Percentiles rank a stretch among this genome's conserved stretches.
Conservation (phyloP, 1,284 basidiomycete genomes). For the Agroathelia rolfsii region DNA sequence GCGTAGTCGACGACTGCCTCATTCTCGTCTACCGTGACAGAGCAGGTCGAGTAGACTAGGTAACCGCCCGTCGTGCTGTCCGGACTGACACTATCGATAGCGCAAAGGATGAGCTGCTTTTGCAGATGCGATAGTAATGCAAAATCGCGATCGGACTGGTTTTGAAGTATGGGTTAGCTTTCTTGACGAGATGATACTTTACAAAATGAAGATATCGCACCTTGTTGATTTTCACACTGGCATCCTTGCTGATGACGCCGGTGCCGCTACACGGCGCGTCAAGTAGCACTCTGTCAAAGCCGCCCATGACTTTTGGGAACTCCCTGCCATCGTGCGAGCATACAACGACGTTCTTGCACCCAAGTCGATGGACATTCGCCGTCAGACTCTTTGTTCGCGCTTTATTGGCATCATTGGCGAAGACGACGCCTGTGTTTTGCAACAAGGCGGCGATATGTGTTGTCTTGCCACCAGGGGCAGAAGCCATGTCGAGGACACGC, state of each 20-base stretch:
- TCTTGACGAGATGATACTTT: slow-evolving; percentile 1
- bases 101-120: slow-evolving; percentile 97
- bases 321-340: slow-evolving; percentile 97
- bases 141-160: slow-evolving; percentile 94
- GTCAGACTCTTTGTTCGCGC: slow-evolving; percentile 91
- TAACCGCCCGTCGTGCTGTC: slow-evolving; percentile 88
- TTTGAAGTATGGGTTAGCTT: slow-evolving; percentile 6
- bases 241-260: slow-evolving; percentile 96
- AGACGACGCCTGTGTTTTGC: slow-evolving; percentile 97
- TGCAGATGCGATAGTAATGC: slow-evolving; percentile 91
- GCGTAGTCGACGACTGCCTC: slow-evolving; percentile 98
- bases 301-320: slow-evolving; percentile 99
- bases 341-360: slow-evolving; percentile 96
- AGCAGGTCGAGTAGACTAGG: slow-evolving; percentile 98
- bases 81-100: slow-evolving; percentile 91
- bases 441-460: slow-evolving; percentile 94
- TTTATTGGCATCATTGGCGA: slow-evolving; percentile 97
- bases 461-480: slow-evolving; percentile 95
- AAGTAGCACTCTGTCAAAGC: slow-evolving; percentile 92
- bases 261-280: slow-evolving; percentile 98
- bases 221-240: slow-evolving; percentile 98
- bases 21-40: slow-evolving; percentile 97
- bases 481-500: slow-evolving; percentile 96
- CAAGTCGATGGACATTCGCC: slow-evolving; percentile 93
- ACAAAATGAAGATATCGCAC: slow-evolving; percentile 28